A percentile compares a stretch with the other conserved stretches of the same genome.
These are phyloP conservation scores for Sicyos baderoa DNA, from an alignment of 306 rosid species.

Conservation along the genomic window DNA sequence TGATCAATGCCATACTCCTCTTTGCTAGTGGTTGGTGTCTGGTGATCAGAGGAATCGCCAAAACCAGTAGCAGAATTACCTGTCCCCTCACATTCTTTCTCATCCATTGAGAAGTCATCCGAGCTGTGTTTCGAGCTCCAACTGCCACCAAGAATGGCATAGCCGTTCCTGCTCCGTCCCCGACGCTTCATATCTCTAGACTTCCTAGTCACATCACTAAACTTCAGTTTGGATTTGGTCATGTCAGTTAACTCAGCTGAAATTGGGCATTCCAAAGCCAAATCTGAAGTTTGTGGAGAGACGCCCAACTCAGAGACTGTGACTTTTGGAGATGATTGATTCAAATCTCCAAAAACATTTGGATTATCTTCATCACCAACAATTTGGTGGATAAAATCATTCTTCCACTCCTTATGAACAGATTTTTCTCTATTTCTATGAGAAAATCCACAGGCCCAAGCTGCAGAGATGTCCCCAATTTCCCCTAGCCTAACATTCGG, in stretches of 20 bases:
- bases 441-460: slow-evolving; percentile 34
- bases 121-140: slow-evolving; percentile 31
- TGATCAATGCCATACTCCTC: slow-evolving; percentile 24
- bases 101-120: slow-evolving; percentile 21
- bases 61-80: slow-evolving; percentile 18
- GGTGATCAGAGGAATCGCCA: slow-evolving; percentile 22
- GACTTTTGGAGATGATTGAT: slow-evolving; percentile 12
- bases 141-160: slow-evolving; percentile 21
- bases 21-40: slow-evolving; percentile 31
- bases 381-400: neutral
- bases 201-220: slow-evolving; percentile 28
- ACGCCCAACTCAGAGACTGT: slow-evolving; percentile 23
- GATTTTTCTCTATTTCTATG: slow-evolving; percentile 19
- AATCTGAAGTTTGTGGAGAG: slow-evolving; percentile 23
- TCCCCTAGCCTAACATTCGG: slow-evolving; percentile 42
- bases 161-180: slow-evolving; percentile 13
- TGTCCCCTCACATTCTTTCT: slow-evolving; percentile 21
- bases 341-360: slow-evolving; percentile 15
- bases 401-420: slow-evolving; percentile 26
- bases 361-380: slow-evolving; percentile 9
- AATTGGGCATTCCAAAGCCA: slow-evolving; percentile 13
- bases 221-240: slow-evolving; percentile 22
- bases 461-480: slow-evolving; percentile 34
- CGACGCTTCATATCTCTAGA: slow-evolving; percentile 32
- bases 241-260: slow-evolving; percentile 11